Conservation (phyloP, 176 grass and related monocot genomes). For the Oryza meyeriana region DNA sequence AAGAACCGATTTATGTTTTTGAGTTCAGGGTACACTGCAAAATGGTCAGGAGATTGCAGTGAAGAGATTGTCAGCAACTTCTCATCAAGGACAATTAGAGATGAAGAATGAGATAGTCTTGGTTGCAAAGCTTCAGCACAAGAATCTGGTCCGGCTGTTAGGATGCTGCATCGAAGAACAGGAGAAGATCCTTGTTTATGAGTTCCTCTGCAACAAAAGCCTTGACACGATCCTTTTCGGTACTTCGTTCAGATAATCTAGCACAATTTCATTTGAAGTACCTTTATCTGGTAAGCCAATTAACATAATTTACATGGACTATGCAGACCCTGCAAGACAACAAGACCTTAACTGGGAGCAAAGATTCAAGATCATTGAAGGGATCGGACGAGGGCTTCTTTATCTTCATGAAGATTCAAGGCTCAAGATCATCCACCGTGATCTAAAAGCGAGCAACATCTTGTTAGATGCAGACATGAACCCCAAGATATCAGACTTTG, state of each 20-base stretch:
- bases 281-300: background rate
- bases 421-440: constrained; percentile 48
- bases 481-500: constrained; percentile 67
- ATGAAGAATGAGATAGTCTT: constrained; percentile 34
- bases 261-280: background rate
- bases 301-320: background rate
- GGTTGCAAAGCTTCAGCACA: constrained; percentile 61
- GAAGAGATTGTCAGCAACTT: constrained; percentile 43
- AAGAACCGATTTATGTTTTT: background rate
- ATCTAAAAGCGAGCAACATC: constrained; percentile 55
- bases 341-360: constrained; percentile 27
- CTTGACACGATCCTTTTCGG: constrained; percentile 51
- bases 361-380: constrained; percentile 54
- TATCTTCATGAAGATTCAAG: constrained; percentile 71
- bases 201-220: constrained; percentile 49
- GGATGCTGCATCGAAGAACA: constrained; percentile 48
- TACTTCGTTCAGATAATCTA: background rate
- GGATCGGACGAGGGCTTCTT: constrained; percentile 46
- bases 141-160: constrained; percentile 46
- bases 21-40: constrained; percentile 37
- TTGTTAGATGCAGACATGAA: constrained; percentile 49
- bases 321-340: constrained; percentile 27
- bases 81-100: constrained; percentile 37
- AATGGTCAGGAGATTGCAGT: constrained; percentile 51
- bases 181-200: constrained; percentile 55